Percentiles rank a stretch among this genome's conserved stretches.
phyloP scores from a whole-genome alignment of 208 protist species.

The Crithidia brevicula region DNA sequence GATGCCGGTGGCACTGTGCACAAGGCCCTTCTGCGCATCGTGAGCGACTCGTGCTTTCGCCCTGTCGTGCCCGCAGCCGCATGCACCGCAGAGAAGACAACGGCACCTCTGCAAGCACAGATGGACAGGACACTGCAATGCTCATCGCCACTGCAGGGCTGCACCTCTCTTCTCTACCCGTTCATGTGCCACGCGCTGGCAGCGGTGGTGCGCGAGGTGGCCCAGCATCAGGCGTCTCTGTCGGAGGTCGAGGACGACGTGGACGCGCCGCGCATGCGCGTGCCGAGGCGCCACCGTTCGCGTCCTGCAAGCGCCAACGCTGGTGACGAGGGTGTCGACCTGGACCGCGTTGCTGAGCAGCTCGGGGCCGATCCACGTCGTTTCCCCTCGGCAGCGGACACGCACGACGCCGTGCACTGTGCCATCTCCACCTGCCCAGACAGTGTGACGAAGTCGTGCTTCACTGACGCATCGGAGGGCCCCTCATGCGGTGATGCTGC shows the following conservation, averaged over 20 bases:
- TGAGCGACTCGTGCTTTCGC: slow-evolving; percentile 5
- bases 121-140: too few relatives aligned
- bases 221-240: too few relatives aligned
- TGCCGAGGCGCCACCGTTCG: too few relatives aligned
- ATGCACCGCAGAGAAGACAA: too few relatives aligned
- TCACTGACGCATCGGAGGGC: too few relatives aligned
- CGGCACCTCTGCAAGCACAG: too few relatives aligned
- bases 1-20: slow-evolving; percentile 24
- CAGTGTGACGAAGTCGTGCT: too few relatives aligned
- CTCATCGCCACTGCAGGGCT: too few relatives aligned
- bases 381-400: neutral
- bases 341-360: neutral
- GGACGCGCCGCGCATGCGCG: too few relatives aligned
- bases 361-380: neutral
- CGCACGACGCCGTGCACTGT: neutral
- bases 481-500: neutral
- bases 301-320: too few relatives aligned
- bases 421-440: neutral
- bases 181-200: neutral
- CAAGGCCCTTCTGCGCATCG: slow-evolving; percentile 22
- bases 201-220: neutral
- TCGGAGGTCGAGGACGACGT: too few relatives aligned
- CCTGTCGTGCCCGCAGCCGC: neutral
- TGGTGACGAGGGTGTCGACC: neutral
- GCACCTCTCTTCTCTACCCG: neutral